Percentiles rank a stretch among this genome's conserved stretches.
Evolutionary conservation across 768 basidiomycete genomes (phyloP).

Genomic region (Tricholoma bakamatsutake): DNA sequence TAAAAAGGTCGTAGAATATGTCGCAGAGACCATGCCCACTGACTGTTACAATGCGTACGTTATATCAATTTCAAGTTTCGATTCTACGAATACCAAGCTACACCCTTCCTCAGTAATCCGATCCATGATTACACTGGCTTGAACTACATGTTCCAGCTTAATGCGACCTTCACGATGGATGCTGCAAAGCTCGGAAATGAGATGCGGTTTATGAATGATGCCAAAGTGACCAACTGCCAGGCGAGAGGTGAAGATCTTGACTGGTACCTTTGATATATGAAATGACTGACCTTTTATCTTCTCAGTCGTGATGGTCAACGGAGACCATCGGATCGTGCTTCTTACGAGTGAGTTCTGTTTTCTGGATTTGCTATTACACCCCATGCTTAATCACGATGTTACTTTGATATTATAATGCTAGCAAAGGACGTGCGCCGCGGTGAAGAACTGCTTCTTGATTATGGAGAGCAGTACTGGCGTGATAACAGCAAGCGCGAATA

Average conservation of each 20-base stretch:
- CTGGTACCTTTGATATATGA: neutral
- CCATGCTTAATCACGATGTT: neutral
- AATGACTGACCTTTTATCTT: neutral
- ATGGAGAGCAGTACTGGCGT: conserved; percentile 18
- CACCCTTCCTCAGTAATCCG: neutral
- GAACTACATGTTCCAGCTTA: conserved; percentile 10
- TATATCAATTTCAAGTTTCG: neutral
- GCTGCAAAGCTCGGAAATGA: conserved; percentile 19
- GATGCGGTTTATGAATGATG: conserved; percentile 20
- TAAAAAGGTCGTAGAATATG: conserved; percentile 32
- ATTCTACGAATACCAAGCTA: neutral
- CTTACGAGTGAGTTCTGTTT: conserved; percentile 13
- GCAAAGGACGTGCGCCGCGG: conserved; percentile 9
- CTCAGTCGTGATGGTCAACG: conserved; percentile 14
- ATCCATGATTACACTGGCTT: conserved; percentile 8
- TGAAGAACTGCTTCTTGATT: conserved; percentile 17
- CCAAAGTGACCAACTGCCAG: conserved; percentile 13
- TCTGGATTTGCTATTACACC: neutral
- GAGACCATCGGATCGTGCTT: conserved; percentile 17
- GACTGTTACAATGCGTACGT: conserved; percentile 2
- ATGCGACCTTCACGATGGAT: conserved; percentile 5
- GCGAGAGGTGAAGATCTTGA: conserved; percentile 5
- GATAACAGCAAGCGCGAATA: neutral
- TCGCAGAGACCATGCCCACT: conserved; percentile 24
- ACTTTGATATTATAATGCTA: neutral